Conservation (phyloP, 768 basidiomycete species). For the Suillus luteus region DNA sequence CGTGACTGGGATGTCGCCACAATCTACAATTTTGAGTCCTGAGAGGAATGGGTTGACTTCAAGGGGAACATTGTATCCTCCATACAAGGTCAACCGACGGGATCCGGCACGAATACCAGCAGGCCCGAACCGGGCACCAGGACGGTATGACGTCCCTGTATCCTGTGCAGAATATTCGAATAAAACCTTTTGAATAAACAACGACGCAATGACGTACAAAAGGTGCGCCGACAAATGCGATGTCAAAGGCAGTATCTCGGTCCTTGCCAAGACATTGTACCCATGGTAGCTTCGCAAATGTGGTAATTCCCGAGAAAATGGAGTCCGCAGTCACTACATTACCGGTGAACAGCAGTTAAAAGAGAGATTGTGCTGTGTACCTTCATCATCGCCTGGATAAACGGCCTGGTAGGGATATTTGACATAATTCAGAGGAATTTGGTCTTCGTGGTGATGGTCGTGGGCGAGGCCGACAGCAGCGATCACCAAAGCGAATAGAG, state of each 20-base stretch:
- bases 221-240: conserved; percentile 81
- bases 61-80: conserved; percentile 79
- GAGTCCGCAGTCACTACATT: conserved; percentile 70
- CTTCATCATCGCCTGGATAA: conserved; percentile 62
- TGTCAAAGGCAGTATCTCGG: conserved; percentile 61
- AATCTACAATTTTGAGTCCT: conserved; percentile 72
- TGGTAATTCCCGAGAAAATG: conserved; percentile 79
- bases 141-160: conserved; percentile 75
- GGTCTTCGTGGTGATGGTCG: conserved; percentile 46
- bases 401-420: conserved; percentile 63
- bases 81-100: conserved; percentile 71
- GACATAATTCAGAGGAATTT: conserved; percentile 68
- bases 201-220: conserved; percentile 48
- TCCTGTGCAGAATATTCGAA: conserved; percentile 41
- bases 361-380: conserved; percentile 31
- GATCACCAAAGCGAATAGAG: conserved; percentile 30
- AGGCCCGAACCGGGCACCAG: conserved; percentile 85
- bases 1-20: conserved; percentile 77
- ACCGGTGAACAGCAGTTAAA: neutral
- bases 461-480: conserved; percentile 35
- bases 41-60: conserved; percentile 69
- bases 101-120: conserved; percentile 81
- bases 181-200: neutral
- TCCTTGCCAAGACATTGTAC: conserved; percentile 73
- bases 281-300: conserved; percentile 89